Conservation (phyloP, 208 protist genomes). For the Crithidia brevicula region DNA sequence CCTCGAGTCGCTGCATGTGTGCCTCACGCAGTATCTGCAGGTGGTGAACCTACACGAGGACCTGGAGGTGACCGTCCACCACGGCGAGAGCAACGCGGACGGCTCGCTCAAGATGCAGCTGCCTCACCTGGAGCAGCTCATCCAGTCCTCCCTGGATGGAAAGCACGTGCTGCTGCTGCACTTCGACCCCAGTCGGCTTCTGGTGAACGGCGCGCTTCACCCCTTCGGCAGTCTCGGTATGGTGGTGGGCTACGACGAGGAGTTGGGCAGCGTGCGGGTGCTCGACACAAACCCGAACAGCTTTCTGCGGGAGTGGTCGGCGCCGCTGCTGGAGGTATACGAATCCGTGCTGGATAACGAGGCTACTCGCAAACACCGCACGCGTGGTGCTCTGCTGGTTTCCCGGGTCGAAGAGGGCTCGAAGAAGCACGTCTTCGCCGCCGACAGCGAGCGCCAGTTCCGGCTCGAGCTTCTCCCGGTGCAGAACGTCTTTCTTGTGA, state of each 20-base stretch:
- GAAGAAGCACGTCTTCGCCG: constrained; percentile 39
- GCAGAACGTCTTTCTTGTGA: constrained; percentile 87
- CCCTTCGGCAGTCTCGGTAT: constrained; percentile 81
- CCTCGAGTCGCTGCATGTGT: constrained; percentile 78
- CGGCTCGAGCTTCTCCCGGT: constrained; percentile 72
- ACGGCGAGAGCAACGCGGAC: constrained; percentile 51
- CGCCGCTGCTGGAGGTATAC: constrained; percentile 60
- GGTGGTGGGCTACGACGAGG: constrained; percentile 64
- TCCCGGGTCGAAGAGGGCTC: constrained; percentile 16
- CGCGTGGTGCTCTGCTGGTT: constrained; percentile 63
- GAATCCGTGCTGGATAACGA: constrained; percentile 58
- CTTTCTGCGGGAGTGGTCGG: constrained; percentile 81
- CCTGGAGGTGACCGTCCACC: constrained; percentile 54
- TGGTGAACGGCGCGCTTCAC: constrained; percentile 68
- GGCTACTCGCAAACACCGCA: constrained; percentile 53
- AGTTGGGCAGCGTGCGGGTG: constrained; percentile 55
- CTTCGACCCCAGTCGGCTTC: constrained; percentile 53
- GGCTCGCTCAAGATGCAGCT: constrained; percentile 40
- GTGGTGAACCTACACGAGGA: constrained; percentile 37
- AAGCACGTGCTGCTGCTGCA: constrained; percentile 61
- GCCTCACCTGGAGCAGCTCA: constrained; percentile 55
- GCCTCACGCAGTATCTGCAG: constrained; percentile 64
- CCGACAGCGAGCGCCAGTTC: constrained; percentile 51
- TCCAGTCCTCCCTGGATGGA: constrained; percentile 37
- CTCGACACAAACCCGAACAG: constrained; percentile 76